Evolutionary conservation across 257 asterid species (phyloP).

Genomic region (Fraxinus pennsylvanica): DNA sequence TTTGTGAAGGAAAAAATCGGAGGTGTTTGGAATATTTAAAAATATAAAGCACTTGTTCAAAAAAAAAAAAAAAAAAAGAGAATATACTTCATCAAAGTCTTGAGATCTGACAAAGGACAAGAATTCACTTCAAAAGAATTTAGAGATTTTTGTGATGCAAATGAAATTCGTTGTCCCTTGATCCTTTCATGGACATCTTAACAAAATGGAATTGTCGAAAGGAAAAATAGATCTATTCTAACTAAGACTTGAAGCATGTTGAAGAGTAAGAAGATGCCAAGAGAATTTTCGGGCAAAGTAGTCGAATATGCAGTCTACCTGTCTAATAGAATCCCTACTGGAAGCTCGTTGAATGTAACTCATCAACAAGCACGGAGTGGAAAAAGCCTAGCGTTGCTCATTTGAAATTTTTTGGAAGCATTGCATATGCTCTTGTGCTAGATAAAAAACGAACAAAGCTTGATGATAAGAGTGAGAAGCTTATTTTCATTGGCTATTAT

Average conservation of each 20-base stretch:
- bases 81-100: not conserved
- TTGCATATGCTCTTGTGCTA: too few species aligned
- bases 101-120: not conserved
- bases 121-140: constrained; percentile 15
- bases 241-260: not conserved
- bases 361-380: constrained; percentile 11
- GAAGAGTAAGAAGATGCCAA: not conserved
- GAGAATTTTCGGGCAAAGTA: not conserved
- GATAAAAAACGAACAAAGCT: too few species aligned
- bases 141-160: not conserved
- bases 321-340: not conserved
- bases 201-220: not conserved
- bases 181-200: not conserved
- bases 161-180: not conserved
- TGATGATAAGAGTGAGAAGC: too few species aligned
- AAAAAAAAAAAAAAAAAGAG: not conserved
- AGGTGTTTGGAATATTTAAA: too few species aligned
- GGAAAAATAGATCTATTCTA: not conserved
- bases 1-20: too few species aligned
- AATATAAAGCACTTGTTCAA: not conserved
- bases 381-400: not conserved
- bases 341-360: not conserved
- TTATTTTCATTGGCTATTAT: too few species aligned
- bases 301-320: not conserved
- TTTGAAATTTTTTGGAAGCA: too few species aligned